These are phyloP conservation scores for Candida multigemmis DNA, from an alignment of 805 yeast species.

Conservation along the genomic window DNA sequence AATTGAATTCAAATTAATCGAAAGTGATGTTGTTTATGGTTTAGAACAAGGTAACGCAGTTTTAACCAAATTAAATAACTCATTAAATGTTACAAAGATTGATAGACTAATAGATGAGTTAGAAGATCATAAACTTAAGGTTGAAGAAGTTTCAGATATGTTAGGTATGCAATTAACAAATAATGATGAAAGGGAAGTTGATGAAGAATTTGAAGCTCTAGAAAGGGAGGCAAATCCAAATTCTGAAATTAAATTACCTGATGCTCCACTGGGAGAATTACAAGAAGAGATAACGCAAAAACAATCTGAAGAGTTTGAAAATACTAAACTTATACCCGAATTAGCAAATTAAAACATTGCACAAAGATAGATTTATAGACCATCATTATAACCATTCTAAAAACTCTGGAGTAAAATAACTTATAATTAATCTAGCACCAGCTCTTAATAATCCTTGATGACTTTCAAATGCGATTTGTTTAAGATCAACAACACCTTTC, in stretches of 20 bases:
- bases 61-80: constrained; percentile 65
- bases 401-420: constrained; percentile 93
- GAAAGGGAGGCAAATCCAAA: constrained; percentile 47
- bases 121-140: constrained; percentile 73
- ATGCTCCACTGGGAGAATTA: constrained; percentile 5
- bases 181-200: constrained; percentile 53
- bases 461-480: constrained; percentile 74
- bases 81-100: constrained; percentile 69
- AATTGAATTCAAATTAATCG: constrained; percentile 85
- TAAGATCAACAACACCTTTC: constrained; percentile 83
- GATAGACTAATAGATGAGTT: constrained; percentile 78
- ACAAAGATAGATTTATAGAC: background rate
- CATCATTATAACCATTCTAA: constrained; percentile 67
- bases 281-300: constrained; percentile 2
- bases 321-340: background rate
- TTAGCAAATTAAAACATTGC: background rate
- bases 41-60: constrained; percentile 73
- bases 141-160: constrained; percentile 58
- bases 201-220: constrained; percentile 47
- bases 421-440: constrained; percentile 85
- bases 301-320: constrained; percentile 5
- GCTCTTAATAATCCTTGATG: constrained; percentile 91
- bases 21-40: constrained; percentile 76
- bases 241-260: constrained; percentile 11
- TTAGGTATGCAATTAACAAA: constrained; percentile 37